A percentile compares a stretch with the other conserved stretches of the same genome.
Conservation (phyloP, 2,329 filamentous ascomycete genomes). For the Tolypocladium endophyticum region DNA sequence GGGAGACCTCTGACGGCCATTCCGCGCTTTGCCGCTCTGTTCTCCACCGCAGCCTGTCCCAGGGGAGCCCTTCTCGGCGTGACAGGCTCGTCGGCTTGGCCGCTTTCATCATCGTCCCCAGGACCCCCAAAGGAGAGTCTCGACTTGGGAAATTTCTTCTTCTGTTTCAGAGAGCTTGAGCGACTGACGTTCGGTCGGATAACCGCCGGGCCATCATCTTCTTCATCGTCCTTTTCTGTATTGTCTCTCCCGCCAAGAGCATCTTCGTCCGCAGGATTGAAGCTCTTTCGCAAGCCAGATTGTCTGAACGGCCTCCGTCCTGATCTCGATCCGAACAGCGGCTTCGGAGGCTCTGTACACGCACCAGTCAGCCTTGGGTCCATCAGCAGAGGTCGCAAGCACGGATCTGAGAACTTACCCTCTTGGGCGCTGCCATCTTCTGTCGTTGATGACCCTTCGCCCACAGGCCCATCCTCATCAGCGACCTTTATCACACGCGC, state of each 20-base stretch:
- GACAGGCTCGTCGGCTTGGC: slow-evolving; percentile 37
- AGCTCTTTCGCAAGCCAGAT: slow-evolving; percentile 46
- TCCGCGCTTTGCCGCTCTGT: slow-evolving; percentile 49
- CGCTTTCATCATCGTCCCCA: slow-evolving; percentile 38
- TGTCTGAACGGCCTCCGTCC: slow-evolving; percentile 45
- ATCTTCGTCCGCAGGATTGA: slow-evolving; percentile 33
- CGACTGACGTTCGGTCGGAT: slow-evolving; percentile 37
- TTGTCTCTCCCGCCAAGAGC: slow-evolving; percentile 10
- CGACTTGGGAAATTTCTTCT: slow-evolving; percentile 48
- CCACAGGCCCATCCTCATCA: slow-evolving; percentile 48
- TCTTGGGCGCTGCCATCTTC: slow-evolving; percentile 17
- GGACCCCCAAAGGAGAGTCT: slow-evolving; percentile 68
- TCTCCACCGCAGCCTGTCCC: slow-evolving; percentile 54
- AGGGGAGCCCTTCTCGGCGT: slow-evolving; percentile 58
- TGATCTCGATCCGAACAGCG: slow-evolving; percentile 30
- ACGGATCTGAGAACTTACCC: slow-evolving; percentile 22
- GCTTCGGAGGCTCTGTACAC: slow-evolving; percentile 21
- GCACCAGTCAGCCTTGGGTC: slow-evolving; percentile 21
- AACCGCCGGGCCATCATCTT: slow-evolving; percentile 35
- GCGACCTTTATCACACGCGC: slow-evolving; percentile 65
- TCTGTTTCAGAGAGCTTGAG: slow-evolving; percentile 44
- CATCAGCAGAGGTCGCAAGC: slow-evolving; percentile 20
- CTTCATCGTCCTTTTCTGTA: slow-evolving; percentile 26
- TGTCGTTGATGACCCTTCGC: slow-evolving; percentile 7
- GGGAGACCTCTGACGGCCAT: slow-evolving; percentile 39